phyloP scores from a whole-genome alignment of 2,329 filamentous ascomycete genomes.

The Pseudogymnoascus sp. region DNA sequence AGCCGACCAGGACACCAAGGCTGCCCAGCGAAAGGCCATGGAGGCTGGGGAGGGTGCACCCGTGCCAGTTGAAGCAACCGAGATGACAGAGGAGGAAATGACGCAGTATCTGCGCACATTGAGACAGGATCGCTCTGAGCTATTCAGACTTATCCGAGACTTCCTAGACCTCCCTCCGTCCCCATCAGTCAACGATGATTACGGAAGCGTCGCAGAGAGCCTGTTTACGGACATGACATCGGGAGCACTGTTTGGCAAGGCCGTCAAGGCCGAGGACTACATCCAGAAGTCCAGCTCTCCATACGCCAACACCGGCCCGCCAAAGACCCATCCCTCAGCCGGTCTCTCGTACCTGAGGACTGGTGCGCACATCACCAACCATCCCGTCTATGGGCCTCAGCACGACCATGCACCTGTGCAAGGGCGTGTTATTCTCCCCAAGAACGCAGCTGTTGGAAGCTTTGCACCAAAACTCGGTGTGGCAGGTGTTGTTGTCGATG shows the following conservation, averaged over 20 bases:
- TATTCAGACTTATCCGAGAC: slow-evolving; percentile 48
- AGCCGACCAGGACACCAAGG: slow-evolving; percentile 37
- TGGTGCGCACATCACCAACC: slow-evolving; percentile 47
- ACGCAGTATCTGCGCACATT: slow-evolving; percentile 44
- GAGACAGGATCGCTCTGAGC: slow-evolving; percentile 40
- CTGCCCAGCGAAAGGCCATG: slow-evolving; percentile 31
- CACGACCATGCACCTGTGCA: slow-evolving; percentile 41
- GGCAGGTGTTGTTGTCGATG: slow-evolving; percentile 24
- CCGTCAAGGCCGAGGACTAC: slow-evolving; percentile 5
- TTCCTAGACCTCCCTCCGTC: slow-evolving; percentile 49
- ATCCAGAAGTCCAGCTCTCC: slow-evolving; percentile 26
- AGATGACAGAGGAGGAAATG: slow-evolving; percentile 45
- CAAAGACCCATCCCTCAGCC: slow-evolving; percentile 56
- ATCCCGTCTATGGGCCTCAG: slow-evolving; percentile 54
- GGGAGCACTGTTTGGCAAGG: background rate
- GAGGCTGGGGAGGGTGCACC: slow-evolving; percentile 29
- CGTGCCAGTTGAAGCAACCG: slow-evolving; percentile 22
- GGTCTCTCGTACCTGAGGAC: slow-evolving; percentile 54
- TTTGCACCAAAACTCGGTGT: slow-evolving; percentile 22
- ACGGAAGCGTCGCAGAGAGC: slow-evolving; percentile 2
- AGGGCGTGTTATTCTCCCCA: slow-evolving; percentile 48
- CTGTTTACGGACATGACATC: background rate
- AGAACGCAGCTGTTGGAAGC: slow-evolving; percentile 26
- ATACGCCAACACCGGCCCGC: slow-evolving; percentile 41
- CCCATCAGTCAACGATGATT: slow-evolving; percentile 9